phyloP scores from a whole-genome alignment of 768 basidiomycete species.

The Hypholoma sublateritium region DNA sequence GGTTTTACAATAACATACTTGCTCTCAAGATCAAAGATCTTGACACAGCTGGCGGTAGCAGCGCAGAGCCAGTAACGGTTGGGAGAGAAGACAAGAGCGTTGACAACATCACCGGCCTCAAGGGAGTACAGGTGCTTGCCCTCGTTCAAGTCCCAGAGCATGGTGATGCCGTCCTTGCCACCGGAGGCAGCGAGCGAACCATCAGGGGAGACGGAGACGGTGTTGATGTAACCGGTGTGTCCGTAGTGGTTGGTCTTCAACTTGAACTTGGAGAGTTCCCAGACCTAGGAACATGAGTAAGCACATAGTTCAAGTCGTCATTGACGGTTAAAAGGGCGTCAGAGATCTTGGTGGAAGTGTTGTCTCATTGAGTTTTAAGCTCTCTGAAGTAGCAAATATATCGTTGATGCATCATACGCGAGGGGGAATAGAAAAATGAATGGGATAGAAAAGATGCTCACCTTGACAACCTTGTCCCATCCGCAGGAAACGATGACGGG shows the following conservation, averaged over 20 bases:
- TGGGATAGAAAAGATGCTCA: slow-evolving; percentile 35
- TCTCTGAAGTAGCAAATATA: slow-evolving; percentile 95
- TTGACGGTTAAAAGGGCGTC: slow-evolving; percentile 34
- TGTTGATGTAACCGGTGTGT: slow-evolving; percentile 99
- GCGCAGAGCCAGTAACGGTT: slow-evolving; percentile 99
- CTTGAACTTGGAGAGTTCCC: slow-evolving; percentile 99
- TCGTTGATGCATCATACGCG: slow-evolving; percentile 33
- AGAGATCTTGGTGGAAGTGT: slow-evolving; percentile 88
- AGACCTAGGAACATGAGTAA: slow-evolving; percentile 65
- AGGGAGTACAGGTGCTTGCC: slow-evolving; percentile 99
- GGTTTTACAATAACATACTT: slow-evolving; percentile 60
- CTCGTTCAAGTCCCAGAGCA: slow-evolving; percentile 99
- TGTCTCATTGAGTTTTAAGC: slow-evolving; percentile 65
- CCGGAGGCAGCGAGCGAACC: slow-evolving; percentile 98
- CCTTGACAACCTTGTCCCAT: slow-evolving; percentile 99
- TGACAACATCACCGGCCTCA: slow-evolving; percentile 97
- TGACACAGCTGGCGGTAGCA: slow-evolving; percentile 94
- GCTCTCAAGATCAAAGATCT: slow-evolving; percentile 99
- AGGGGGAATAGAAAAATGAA: slow-evolving; percentile 1
- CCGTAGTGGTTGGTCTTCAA: slow-evolving; percentile 99
- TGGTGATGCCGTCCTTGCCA: slow-evolving; percentile 99
- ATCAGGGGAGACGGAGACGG: slow-evolving; percentile 97
- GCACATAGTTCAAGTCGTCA: slow-evolving; percentile 10
- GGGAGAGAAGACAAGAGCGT: slow-evolving; percentile 98
- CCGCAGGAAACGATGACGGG: slow-evolving; percentile 99